phyloP scores from a whole-genome alignment of 768 basidiomycete species.

The Termitomyces heimii region DNA sequence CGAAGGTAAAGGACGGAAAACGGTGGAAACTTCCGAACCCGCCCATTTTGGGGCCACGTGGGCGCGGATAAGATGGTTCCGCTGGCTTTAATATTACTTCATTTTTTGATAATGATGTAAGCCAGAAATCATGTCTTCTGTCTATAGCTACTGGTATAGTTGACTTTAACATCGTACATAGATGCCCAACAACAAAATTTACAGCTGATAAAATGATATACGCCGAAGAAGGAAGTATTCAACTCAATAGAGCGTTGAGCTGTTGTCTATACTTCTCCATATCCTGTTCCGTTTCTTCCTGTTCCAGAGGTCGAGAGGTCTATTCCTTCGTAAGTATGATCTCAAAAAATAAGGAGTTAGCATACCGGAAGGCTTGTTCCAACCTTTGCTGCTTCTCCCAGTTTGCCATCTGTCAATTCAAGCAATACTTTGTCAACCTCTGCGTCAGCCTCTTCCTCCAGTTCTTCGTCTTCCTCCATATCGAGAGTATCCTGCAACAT shows the following conservation, averaged over 20 bases:
- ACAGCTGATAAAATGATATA: background rate
- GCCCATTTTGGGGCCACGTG: constrained; percentile 12
- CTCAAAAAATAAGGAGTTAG: constrained; percentile 11
- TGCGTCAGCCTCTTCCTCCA: constrained; percentile 94
- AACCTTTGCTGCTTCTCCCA: constrained; percentile 79
- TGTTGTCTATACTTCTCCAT: constrained; percentile 91
- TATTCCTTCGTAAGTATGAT: constrained; percentile 36
- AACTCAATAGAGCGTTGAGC: constrained; percentile 81
- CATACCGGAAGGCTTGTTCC: constrained; percentile 72
- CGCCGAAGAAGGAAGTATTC: constrained; percentile 6
- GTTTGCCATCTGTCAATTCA: constrained; percentile 92
- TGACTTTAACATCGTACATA: background rate
- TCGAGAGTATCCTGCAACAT: constrained; percentile 95
- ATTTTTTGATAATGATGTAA: background rate
- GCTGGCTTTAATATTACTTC: background rate
- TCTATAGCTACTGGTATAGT: background rate
- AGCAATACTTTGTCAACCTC: constrained; percentile 97
- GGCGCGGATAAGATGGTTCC: constrained; percentile 8
- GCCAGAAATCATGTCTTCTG: background rate
- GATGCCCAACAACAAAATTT: background rate
- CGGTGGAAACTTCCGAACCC: constrained; percentile 7
- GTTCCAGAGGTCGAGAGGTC: constrained; percentile 46
- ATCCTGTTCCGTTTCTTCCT: constrained; percentile 80
- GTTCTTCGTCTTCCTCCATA: constrained; percentile 88
- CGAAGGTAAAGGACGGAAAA: constrained; percentile 17